Evolutionary conservation across 2,329 filamentous ascomycete species (phyloP).

Genomic region (Niveomyces coronatus): DNA sequence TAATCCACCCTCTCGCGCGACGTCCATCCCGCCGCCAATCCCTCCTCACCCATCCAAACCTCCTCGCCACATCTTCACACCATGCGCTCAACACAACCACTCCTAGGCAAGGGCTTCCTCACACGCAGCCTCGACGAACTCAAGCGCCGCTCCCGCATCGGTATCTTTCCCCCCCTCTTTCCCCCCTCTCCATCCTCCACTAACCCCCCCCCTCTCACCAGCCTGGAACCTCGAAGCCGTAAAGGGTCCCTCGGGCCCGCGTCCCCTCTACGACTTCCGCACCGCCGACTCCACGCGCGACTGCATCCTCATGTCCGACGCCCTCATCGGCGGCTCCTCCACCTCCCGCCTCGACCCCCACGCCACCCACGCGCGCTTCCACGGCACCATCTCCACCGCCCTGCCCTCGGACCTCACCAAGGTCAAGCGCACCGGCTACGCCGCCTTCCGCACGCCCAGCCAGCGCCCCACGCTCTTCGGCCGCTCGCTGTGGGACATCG

Average conservation of each 20-base stretch:
- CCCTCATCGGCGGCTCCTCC: constrained; percentile 79
- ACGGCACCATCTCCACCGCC: constrained; percentile 78
- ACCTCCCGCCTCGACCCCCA: constrained; percentile 55
- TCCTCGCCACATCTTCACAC: constrained; percentile 10
- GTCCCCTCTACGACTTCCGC: constrained; percentile 55
- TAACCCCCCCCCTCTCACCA: constrained; percentile 21
- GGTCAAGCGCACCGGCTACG: constrained; percentile 73
- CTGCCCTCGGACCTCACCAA: constrained; percentile 66
- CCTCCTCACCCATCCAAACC: no score
- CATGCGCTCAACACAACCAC: constrained; percentile 38
- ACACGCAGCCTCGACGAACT: constrained; percentile 51
- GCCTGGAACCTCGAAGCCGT: constrained; percentile 61
- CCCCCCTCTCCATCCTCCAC: neutral
- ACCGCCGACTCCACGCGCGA: constrained; percentile 32
- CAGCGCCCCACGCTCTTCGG: constrained; percentile 74
- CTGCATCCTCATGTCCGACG: constrained; percentile 76
- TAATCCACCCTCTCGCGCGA: neutral
- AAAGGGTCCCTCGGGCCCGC: constrained; percentile 52
- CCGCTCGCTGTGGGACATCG: constrained; percentile 75
- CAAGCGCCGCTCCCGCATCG: constrained; percentile 43
- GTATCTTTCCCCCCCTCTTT: constrained; percentile 24
- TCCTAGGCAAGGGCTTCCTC: constrained; percentile 43
- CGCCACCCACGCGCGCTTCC: constrained; percentile 57
- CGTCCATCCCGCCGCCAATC: no score
- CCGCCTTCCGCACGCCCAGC: constrained; percentile 79